These are phyloP conservation scores for Henckelia pumila DNA, from an alignment of 257 asterid species.

Conservation along the genomic window DNA sequence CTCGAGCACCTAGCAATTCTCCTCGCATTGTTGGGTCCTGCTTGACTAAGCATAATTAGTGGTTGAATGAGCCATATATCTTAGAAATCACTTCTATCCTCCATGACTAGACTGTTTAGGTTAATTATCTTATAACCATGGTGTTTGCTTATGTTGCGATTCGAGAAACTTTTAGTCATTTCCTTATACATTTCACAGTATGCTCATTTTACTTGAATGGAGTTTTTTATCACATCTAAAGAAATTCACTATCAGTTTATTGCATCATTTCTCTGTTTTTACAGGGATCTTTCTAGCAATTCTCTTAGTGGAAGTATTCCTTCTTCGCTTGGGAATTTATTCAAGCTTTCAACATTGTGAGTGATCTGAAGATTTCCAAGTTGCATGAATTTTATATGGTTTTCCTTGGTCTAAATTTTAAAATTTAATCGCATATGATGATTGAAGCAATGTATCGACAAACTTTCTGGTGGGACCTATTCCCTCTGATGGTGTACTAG, in stretches of 20 bases:
- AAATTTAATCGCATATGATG: conserved; percentile 30
- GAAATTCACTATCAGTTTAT: conserved; percentile 15
- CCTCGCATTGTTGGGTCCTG: neutral
- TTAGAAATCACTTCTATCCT: neutral
- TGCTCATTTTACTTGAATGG: conserved; percentile 3
- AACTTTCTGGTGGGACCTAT: conserved; percentile 86
- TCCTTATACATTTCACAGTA: conserved; percentile 2
- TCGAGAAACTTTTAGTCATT: conserved; percentile 16
- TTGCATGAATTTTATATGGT: conserved; percentile 20
- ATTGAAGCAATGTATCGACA: conserved; percentile 85
- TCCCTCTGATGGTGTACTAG: conserved; percentile 82
- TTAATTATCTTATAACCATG: conserved; percentile 17
- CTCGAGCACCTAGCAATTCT: neutral
- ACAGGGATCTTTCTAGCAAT: conserved; percentile 97
- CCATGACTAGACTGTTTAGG: conserved; percentile 10
- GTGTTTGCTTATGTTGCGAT: conserved; percentile 18
- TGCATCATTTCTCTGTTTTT: conserved; percentile 24
- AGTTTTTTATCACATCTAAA: conserved; percentile 13
- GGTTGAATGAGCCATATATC: neutral
- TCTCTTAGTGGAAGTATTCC: conserved; percentile 94
- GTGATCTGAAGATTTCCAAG: conserved; percentile 35
- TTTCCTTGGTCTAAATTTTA: conserved; percentile 25
- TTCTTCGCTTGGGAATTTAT: conserved; percentile 77
- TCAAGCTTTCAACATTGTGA: conserved; percentile 72
- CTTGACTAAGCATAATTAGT: neutral